Percentiles rank a stretch among this genome's conserved stretches.
These are phyloP conservation scores for Lentinula aciculospora DNA, from an alignment of 768 basidiomycete species.

Conservation along the genomic window DNA sequence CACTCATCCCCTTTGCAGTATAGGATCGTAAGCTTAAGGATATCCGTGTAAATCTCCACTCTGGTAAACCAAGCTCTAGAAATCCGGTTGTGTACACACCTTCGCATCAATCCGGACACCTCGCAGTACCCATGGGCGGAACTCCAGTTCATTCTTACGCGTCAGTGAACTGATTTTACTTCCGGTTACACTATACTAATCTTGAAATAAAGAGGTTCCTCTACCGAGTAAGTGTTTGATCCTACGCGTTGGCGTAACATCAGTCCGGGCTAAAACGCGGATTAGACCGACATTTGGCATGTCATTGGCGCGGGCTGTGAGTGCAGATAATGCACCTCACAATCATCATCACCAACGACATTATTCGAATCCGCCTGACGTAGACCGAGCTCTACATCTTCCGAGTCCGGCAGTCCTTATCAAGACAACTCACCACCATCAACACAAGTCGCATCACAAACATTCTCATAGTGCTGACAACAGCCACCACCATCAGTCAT, in stretches of 20 bases:
- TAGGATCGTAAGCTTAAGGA: background rate
- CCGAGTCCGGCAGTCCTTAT: background rate
- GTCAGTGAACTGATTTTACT: background rate
- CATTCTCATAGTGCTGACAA: slow-evolving; percentile 1
- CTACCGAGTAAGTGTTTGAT: background rate
- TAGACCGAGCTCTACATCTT: background rate
- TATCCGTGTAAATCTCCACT: background rate
- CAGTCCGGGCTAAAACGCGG: background rate
- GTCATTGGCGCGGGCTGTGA: background rate
- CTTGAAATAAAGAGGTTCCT: background rate
- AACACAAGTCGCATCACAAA: background rate
- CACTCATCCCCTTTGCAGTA: background rate
- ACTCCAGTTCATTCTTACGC: slow-evolving; percentile 3
- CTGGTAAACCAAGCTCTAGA: background rate
- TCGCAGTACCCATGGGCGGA: background rate
- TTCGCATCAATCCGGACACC: background rate
- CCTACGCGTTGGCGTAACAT: background rate
- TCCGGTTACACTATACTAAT: background rate
- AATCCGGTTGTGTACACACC: background rate
- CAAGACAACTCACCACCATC: background rate
- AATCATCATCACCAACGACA: slow-evolving; percentile 5
- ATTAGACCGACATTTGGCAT: background rate
- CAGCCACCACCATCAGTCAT: background rate
- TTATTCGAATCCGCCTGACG: slow-evolving; percentile 5
- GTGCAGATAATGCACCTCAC: background rate